phyloP scores from a whole-genome alignment of 805 yeast species.

The Tetrapisispora namnaoensis region DNA sequence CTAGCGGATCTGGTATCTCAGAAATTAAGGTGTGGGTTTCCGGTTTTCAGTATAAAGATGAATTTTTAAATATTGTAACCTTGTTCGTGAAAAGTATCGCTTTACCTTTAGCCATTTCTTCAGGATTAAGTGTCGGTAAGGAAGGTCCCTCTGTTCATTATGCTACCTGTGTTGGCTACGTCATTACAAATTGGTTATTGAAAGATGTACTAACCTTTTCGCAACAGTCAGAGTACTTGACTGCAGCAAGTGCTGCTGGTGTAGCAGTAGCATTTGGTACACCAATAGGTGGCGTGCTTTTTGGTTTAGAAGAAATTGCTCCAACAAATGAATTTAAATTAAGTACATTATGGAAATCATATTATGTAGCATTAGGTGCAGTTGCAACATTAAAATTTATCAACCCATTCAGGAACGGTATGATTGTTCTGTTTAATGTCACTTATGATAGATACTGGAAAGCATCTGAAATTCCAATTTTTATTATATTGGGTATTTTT shows the following conservation, averaged over 20 bases:
- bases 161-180: constrained; percentile 91
- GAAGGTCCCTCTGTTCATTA: constrained; percentile 98
- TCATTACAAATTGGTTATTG: constrained; percentile 48
- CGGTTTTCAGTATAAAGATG: constrained; percentile 66
- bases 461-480: constrained; percentile 72
- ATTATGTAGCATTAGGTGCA: constrained; percentile 83
- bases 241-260: constrained; percentile 95
- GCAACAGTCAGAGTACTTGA: constrained; percentile 35
- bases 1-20: constrained; percentile 96
- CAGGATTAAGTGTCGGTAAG: constrained; percentile 90
- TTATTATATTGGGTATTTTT: constrained; percentile 68
- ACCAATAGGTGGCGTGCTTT: constrained; percentile 93
- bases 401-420: constrained; percentile 92
- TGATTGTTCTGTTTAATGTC: constrained; percentile 88
- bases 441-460: constrained; percentile 81
- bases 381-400: constrained; percentile 69
- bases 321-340: constrained; percentile 59
- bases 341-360: constrained; percentile 81
- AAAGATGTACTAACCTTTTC: constrained; percentile 29
- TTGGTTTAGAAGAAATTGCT: constrained; percentile 80
- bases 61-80: constrained; percentile 67
- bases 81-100: constrained; percentile 67
- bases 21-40: constrained; percentile 92
- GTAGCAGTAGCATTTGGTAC: constrained; percentile 97
- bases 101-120: constrained; percentile 82